Conservation (phyloP, 495 filamentous ascomycete species). For the Lindgomyces ingoldianus region DNA sequence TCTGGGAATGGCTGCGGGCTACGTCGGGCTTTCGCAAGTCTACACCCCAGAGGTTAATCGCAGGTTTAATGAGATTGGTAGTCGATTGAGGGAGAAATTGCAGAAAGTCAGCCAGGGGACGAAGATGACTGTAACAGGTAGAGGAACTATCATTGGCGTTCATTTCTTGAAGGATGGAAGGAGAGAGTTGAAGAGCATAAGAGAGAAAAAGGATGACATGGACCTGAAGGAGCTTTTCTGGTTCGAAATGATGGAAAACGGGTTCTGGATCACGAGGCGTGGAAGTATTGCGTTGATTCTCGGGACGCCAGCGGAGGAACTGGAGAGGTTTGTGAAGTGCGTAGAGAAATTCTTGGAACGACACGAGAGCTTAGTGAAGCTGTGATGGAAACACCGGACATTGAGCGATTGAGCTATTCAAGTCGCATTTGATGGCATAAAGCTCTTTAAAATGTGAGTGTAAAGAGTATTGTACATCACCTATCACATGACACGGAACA, state of each 20-base stretch:
- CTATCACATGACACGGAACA: too few relatives aligned
- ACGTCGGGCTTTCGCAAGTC: constrained; percentile 48
- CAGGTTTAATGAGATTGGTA: constrained; percentile 47
- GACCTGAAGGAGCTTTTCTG: constrained; percentile 52
- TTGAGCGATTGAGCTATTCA: too few relatives aligned
- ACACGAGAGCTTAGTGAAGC: constrained; percentile 10
- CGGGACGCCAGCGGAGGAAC: constrained; percentile 46
- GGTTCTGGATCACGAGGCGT: constrained; percentile 51
- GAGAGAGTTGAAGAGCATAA: constrained; percentile 23
- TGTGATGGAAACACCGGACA: too few relatives aligned
- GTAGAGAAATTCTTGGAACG: constrained; percentile 20
- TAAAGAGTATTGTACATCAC: too few relatives aligned
- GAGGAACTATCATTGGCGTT: constrained; percentile 50
- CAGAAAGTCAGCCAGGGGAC: constrained; percentile 43
- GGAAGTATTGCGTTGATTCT: constrained; percentile 51
- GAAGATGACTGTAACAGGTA: constrained; percentile 45
- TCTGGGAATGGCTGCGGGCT: constrained; percentile 59
- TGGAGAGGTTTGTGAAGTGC: constrained; percentile 46
- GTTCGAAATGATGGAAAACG: constrained; percentile 53
- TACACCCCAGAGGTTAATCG: constrained; percentile 48
- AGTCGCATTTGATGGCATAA: too few relatives aligned
- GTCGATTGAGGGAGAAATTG: constrained; percentile 43
- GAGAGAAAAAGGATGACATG: constrained; percentile 33
- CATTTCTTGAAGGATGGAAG: constrained; percentile 43
- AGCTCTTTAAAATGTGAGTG: too few relatives aligned